phyloP scores from a whole-genome alignment of 208 protist species.

The Leishmania lainsoni region DNA sequence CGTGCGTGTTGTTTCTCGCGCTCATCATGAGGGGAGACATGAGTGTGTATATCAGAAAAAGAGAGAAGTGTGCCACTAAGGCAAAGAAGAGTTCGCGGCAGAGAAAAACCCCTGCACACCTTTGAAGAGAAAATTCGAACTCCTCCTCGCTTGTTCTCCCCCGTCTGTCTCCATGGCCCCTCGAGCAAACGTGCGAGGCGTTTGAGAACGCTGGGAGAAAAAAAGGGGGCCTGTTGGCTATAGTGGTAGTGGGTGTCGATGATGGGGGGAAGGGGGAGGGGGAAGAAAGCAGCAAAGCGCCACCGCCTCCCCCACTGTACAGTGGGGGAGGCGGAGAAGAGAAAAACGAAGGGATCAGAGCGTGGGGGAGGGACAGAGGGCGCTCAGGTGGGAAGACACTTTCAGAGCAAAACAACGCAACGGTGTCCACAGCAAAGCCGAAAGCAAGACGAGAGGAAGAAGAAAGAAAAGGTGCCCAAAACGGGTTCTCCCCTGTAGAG shows the following conservation, averaged over 20 bases:
- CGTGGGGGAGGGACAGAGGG: no score
- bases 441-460: background rate
- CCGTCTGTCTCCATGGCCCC: no score
- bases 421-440: background rate
- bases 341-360: background rate
- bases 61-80: background rate
- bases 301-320: background rate
- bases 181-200: no score
- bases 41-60: background rate
- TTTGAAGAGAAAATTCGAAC: no score
- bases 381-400: background rate
- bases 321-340: background rate
- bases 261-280: background rate
- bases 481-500: background rate
- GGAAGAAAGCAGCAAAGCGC: background rate
- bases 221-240: background rate
- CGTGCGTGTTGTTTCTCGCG: background rate
- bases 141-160: no score
- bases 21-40: background rate
- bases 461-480: background rate
- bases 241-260: no score
- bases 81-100: background rate
- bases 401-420: background rate
- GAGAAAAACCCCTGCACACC: no score
- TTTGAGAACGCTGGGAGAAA: background rate